phyloP scores from a whole-genome alignment of 805 yeast genomes.

The Diddensiella santjacobensis region DNA sequence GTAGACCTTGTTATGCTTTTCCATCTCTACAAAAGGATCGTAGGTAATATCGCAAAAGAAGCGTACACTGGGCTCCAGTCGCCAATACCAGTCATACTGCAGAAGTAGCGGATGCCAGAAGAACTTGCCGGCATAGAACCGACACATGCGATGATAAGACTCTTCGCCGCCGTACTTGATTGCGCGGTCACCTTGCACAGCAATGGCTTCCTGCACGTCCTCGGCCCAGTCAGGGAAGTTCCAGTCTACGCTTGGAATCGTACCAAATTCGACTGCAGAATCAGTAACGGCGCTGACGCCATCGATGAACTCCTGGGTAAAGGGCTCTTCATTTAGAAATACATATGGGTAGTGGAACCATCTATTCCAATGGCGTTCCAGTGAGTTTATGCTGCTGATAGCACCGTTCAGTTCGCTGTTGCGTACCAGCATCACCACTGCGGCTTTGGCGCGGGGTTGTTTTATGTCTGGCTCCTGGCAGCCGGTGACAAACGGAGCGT shows the following conservation, averaged over 20 bases:
- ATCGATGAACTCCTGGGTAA: constrained; percentile 58
- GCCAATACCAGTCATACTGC: constrained; percentile 87
- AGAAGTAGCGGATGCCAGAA: constrained; percentile 71
- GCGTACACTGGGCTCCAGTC: constrained; percentile 90
- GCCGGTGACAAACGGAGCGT: constrained; percentile 51
- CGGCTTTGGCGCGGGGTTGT: constrained; percentile 68
- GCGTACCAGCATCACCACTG: constrained; percentile 77
- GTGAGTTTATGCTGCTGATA: constrained; percentile 59
- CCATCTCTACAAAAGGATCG: constrained; percentile 87
- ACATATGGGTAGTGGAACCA: constrained; percentile 95
- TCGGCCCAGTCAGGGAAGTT: constrained; percentile 52
- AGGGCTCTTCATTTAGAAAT: constrained; percentile 77
- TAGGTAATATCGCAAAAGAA: constrained; percentile 88
- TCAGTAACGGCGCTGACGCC: constrained; percentile 51
- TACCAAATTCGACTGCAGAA: constrained; percentile 69
- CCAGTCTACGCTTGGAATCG: constrained; percentile 61
- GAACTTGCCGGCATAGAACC: constrained; percentile 83
- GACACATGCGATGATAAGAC: constrained; percentile 91
- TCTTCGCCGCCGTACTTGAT: constrained; percentile 79
- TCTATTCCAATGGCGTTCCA: constrained; percentile 87
- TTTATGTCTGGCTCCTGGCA: constrained; percentile 46
- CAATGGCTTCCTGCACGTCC: constrained; percentile 53
- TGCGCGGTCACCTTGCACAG: constrained; percentile 75
- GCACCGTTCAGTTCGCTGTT: constrained; percentile 81
- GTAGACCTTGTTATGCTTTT: constrained; percentile 60